Evolutionary conservation across 768 basidiomycete genomes (phyloP).

Genomic region (Suillus brevipes): DNA sequence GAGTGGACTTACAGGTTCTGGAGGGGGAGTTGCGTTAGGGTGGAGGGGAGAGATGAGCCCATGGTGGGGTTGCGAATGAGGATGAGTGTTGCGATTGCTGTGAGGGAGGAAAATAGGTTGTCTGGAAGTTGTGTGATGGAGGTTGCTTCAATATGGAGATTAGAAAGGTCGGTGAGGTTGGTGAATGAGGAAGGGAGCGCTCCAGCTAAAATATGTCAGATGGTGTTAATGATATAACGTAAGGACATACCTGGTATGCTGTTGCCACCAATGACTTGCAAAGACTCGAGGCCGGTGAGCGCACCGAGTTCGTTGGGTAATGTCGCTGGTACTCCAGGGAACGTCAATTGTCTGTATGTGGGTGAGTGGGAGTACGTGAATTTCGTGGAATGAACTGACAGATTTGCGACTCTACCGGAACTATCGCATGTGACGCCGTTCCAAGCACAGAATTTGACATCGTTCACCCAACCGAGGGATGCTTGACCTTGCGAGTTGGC

Average conservation of each 20-base stretch:
- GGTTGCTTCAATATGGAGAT: constrained; percentile 44
- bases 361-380: background rate
- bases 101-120: constrained; percentile 35
- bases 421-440: constrained; percentile 45
- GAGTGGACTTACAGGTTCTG: constrained; percentile 38
- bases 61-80: constrained; percentile 44
- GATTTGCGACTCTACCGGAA: constrained; percentile 38
- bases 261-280: constrained; percentile 43
- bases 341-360: constrained; percentile 37
- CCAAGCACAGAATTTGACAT: constrained; percentile 48
- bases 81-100: constrained; percentile 35
- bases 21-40: constrained; percentile 33
- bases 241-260: constrained; percentile 40
- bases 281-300: constrained; percentile 38
- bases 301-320: constrained; percentile 44
- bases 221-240: background rate
- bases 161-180: constrained; percentile 37
- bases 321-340: constrained; percentile 47
- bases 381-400: constrained; percentile 35
- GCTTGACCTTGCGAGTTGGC: constrained; percentile 38
- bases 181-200: constrained; percentile 40
- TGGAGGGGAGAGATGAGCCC: constrained; percentile 38
- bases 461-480: constrained; percentile 45
- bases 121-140: constrained; percentile 37
- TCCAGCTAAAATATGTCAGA: constrained; percentile 34